phyloP scores from a whole-genome alignment of 768 basidiomycete species.

The Collybia sordida region DNA sequence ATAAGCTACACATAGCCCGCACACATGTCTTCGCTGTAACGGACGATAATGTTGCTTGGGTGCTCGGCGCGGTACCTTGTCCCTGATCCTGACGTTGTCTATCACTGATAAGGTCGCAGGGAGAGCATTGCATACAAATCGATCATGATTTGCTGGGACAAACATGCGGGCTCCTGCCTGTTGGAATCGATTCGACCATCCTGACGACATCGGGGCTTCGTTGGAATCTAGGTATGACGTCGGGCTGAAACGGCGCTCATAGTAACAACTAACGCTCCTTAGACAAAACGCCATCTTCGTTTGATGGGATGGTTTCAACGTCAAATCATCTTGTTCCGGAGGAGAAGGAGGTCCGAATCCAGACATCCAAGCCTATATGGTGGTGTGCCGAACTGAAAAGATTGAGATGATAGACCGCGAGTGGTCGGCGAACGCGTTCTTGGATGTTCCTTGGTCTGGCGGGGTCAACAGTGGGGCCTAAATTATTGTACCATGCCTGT shows the following conservation, averaged over 20 bases:
- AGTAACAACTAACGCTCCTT: background rate
- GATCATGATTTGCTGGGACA: conserved; percentile 75
- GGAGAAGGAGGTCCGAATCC: conserved; percentile 63
- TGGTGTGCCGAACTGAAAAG: conserved; percentile 80
- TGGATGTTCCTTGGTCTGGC: too few relatives aligned
- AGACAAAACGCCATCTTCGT: conserved; percentile 70
- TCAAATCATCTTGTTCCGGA: conserved; percentile 86
- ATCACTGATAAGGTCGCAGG: conserved; percentile 44
- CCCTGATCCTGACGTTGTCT: background rate
- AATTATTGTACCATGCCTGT: too few relatives aligned
- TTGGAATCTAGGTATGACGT: conserved; percentile 80
- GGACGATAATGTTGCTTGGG: conserved; percentile 92
- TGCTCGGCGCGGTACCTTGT: conserved; percentile 64
- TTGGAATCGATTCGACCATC: conserved; percentile 75
- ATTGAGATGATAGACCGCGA: conserved; percentile 10
- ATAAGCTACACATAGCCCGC: conserved; percentile 69
- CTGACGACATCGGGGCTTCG: conserved; percentile 82
- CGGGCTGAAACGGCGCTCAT: background rate
- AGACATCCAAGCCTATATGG: conserved; percentile 82
- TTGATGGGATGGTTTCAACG: conserved; percentile 86
- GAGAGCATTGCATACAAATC: conserved; percentile 76
- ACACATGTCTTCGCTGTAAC: conserved; percentile 72
- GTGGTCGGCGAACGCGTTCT: background rate
- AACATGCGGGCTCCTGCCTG: conserved; percentile 93
- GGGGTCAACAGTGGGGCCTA: too few relatives aligned